Evolutionary conservation across 495 filamentous ascomycete species (phyloP).

Genomic region (Hyaloscypha finlandica): DNA sequence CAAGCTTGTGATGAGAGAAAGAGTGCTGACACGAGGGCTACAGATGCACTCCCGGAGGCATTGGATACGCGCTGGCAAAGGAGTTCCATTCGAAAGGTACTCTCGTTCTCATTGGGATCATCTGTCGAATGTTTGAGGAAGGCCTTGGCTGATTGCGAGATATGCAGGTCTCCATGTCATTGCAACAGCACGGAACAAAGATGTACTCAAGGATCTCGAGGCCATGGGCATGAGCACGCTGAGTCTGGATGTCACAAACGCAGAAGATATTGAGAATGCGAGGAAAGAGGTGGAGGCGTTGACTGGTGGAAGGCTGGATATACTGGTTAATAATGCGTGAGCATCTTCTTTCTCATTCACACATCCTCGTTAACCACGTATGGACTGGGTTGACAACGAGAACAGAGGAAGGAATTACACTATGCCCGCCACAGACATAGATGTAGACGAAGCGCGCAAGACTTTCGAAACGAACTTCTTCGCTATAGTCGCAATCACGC

Average conservation of each 20-base stretch:
- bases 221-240: slow-evolving; percentile 49
- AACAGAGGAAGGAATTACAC: slow-evolving; percentile 22
- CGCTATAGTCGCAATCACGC: slow-evolving; percentile 49
- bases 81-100: slow-evolving; percentile 50
- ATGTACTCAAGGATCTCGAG: slow-evolving; percentile 46
- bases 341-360: slow-evolving; percentile 15
- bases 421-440: slow-evolving; percentile 46
- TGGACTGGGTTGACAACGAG: background rate
- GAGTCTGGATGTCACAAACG: slow-evolving; percentile 51
- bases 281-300: slow-evolving; percentile 47
- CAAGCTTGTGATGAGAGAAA: no score
- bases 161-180: slow-evolving; percentile 46
- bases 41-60: slow-evolving; percentile 56
- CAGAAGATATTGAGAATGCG: slow-evolving; percentile 50
- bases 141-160: background rate
- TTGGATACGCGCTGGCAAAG: slow-evolving; percentile 50
- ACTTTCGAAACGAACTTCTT: slow-evolving; percentile 59
- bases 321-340: slow-evolving; percentile 68
- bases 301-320: slow-evolving; percentile 60
- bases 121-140: background rate
- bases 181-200: slow-evolving; percentile 52
- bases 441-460: slow-evolving; percentile 41
- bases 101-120: background rate
- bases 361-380: background rate
- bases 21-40: background rate